Evolutionary conservation across 106 monocot species (phyloP).

Genomic region (Ottelia alismoides): DNA sequence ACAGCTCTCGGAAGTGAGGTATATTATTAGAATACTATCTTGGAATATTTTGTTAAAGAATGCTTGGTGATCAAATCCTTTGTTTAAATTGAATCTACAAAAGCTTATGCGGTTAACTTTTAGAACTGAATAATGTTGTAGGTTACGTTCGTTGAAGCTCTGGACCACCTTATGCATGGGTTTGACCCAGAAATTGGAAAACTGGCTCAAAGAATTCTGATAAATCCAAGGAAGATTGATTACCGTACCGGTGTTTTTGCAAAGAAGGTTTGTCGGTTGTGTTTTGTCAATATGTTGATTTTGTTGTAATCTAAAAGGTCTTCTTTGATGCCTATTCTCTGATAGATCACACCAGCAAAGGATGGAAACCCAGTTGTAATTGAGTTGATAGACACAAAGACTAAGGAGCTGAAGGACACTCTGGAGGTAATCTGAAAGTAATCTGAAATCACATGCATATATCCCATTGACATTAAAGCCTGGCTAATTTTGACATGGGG

Average conservation of each 20-base stretch:
- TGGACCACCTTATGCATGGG: conserved; percentile 94
- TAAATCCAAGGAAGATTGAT: conserved; percentile 83
- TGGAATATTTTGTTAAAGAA: too few species aligned
- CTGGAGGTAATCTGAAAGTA: conserved; percentile 16
- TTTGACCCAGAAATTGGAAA: conserved; percentile 96
- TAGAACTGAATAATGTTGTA: too few species aligned
- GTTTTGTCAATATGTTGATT: conserved; percentile 10
- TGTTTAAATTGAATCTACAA: too few species aligned
- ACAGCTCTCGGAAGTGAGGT: conserved; percentile 95
- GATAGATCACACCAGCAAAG: conserved; percentile 95
- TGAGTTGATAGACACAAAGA: conserved; percentile 95
- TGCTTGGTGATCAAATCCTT: too few species aligned
- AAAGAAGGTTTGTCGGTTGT: conserved; percentile 41
- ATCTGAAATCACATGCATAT: too few species aligned
- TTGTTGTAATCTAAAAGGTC: too few species aligned
- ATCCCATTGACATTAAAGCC: too few species aligned
- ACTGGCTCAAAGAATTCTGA: conserved; percentile 78
- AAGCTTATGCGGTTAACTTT: too few species aligned
- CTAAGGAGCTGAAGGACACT: conserved; percentile 52
- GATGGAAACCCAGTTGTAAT: conserved; percentile 96
- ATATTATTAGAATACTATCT: conserved; percentile 8
- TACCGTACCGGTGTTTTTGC: conserved; percentile 86
- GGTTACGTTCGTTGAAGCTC: conserved; percentile 90
- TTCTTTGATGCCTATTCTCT: too few species aligned
- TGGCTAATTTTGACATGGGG: too few species aligned